Evolutionary conservation across 2,329 filamentous ascomycete species (phyloP), one percentile per base, ranked within the genome.

Genomic region (Diaporthe amygdali): DNA sequence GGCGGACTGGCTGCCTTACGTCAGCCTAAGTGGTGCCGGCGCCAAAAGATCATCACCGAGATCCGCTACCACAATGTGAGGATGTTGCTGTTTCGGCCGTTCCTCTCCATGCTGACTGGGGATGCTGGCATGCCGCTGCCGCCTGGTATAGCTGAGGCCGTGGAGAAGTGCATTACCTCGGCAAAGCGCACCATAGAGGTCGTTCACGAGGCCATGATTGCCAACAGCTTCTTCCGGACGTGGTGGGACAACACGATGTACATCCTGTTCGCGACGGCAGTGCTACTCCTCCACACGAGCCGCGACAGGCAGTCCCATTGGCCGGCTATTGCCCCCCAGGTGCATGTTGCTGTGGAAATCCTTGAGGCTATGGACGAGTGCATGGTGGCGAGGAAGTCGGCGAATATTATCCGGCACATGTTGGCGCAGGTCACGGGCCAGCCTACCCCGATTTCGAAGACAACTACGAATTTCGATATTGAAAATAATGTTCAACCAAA

Each of bases 311-410:
- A 25, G 7, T 25, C 55, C 6, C 55, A 22, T 5, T n/a, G 27
- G 27, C 27, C 49, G 15, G 15, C 27, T 32, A 52, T 20, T n/a
- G 27, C 34, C 0, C n/a, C 55, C n/a, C 55, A 61, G 39, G 32
- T 44, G 10, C 15, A 61, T 17, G 6, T 25, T 41, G 55, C 34
- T 37, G 55, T 39, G 20, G 55, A 61, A 2, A 39, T 61, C 0
- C 55, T 61, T 10, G 55, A 61, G 55, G 55, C 34, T 30, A 61
- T 61, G 55, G 55, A 61, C 20, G 55, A 61, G 34, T 52, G 49
- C 12, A 52, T 52, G 25, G 49, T 52, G 49, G 49, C 49, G 3
- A 52, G 49, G 15, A 52, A 52, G 17, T 52, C 49, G 15, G 25
- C 49, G 15, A 32, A 52, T n/a, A 52, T 52, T 17, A 52, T 52